These are phyloP conservation scores for Asterella californica DNA, from an alignment of 225 moss, liverwort and hornwort species.

Conservation along the genomic window DNA sequence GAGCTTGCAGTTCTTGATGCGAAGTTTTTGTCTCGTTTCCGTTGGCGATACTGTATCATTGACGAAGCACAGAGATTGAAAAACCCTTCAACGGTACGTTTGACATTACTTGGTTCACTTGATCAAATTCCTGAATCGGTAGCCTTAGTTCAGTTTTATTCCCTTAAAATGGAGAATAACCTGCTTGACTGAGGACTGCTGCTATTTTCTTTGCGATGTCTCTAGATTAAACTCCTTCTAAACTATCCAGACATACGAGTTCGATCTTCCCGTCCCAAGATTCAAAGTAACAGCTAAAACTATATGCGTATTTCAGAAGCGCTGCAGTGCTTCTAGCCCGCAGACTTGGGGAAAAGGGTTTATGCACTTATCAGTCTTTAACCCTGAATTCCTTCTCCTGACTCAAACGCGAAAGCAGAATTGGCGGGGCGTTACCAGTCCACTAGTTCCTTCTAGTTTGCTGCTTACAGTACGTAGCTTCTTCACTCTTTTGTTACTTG, in stretches of 20 bases:
- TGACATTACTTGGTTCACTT: not conserved
- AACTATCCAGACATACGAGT: not conserved
- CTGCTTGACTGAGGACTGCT: not conserved
- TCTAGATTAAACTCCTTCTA: not conserved
- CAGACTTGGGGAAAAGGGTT: not conserved
- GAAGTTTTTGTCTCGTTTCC: conserved; percentile 60
- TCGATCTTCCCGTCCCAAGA: not conserved
- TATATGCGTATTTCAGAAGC: not conserved
- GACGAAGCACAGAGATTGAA: conserved; percentile 95
- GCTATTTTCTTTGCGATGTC: too few relatives aligned
- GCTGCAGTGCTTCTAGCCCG: not conserved
- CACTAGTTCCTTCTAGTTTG: too few relatives aligned
- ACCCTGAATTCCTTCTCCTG: too few relatives aligned
- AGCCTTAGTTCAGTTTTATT: not conserved
- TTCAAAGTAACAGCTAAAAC: not conserved
- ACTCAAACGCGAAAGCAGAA: not conserved
- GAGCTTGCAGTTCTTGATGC: conserved; percentile 86
- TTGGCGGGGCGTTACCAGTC: not conserved
- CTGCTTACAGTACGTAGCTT: too few relatives aligned
- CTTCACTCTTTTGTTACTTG: not conserved
- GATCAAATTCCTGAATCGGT: not conserved
- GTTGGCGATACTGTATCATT: conserved; percentile 74
- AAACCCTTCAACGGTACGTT: conserved; percentile 71
- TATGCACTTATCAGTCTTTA: too few relatives aligned
- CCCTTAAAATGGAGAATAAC: not conserved